Conservation (phyloP, 257 asterid species). For the Forsythia viridissima region DNA sequence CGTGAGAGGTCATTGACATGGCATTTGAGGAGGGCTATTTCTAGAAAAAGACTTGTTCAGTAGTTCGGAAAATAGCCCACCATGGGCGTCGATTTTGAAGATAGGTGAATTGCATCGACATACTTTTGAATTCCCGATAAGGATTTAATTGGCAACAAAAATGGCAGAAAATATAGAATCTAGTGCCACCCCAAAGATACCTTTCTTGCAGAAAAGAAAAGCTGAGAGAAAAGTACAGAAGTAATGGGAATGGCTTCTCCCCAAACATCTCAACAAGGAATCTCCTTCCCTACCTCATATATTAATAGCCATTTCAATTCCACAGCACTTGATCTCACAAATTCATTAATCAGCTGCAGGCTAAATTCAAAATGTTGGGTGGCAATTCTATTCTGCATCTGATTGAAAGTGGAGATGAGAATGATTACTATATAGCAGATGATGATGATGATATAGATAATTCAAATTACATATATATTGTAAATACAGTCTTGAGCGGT, state of each 20-base stretch:
- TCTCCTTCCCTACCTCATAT: conserved; percentile 15
- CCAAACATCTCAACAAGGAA: conserved; percentile 38
- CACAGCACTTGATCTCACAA: background rate
- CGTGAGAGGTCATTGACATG: too few relatives aligned
- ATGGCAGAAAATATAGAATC: background rate
- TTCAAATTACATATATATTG: conserved; percentile 46
- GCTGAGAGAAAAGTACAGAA: conserved; percentile 12
- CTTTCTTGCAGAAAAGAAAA: conserved; percentile 28
- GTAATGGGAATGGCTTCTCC: conserved; percentile 26
- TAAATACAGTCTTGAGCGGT: conserved; percentile 55
- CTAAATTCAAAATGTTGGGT: conserved; percentile 6
- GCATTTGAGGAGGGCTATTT: too few relatives aligned
- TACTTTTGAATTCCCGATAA: too few relatives aligned
- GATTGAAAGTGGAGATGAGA: conserved; percentile 28
- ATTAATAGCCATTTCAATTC: conserved; percentile 1
- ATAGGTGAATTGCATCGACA: too few relatives aligned
- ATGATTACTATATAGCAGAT: background rate
- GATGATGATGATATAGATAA: conserved; percentile 33
- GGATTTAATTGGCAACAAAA: too few relatives aligned
- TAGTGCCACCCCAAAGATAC: conserved; percentile 23
- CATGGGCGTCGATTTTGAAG: too few relatives aligned
- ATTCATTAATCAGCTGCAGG: conserved; percentile 3
- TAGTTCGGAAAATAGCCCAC: too few relatives aligned
- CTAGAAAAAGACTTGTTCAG: too few relatives aligned
- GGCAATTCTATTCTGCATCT: conserved; percentile 21